Conservation (phyloP, 768 basidiomycete genomes). For the Xanthoconium stramineum region DNA sequence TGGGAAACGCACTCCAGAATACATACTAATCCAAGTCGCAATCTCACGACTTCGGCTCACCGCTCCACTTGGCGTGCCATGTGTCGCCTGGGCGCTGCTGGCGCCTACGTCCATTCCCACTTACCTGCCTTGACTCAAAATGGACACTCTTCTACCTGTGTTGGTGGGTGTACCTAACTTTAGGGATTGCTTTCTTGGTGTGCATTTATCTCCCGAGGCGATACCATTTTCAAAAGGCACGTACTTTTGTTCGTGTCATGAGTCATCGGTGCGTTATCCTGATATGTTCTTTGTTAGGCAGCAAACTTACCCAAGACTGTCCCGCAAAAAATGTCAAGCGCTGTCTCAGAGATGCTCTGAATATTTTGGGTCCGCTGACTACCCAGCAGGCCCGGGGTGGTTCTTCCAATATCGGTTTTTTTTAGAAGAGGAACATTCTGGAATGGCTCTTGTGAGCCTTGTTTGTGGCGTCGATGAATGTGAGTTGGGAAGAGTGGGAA, state of each 20-base stretch:
- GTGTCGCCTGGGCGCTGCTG: constrained; percentile 27
- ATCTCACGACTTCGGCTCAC: constrained; percentile 47
- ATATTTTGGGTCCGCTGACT: constrained; percentile 17
- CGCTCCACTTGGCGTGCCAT: constrained; percentile 47
- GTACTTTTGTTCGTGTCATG: neutral
- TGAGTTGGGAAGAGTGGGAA: constrained; percentile 36
- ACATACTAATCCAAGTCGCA: constrained; percentile 46
- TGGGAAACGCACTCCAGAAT: constrained; percentile 47
- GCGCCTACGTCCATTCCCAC: neutral
- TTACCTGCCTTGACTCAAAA: neutral
- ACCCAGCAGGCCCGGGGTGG: constrained; percentile 54
- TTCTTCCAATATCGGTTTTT: constrained; percentile 37
- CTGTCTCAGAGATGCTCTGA: constrained; percentile 49
- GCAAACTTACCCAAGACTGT: constrained; percentile 36
- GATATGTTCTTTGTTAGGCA: constrained; percentile 24
- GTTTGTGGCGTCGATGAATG: constrained; percentile 41
- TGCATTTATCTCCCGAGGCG: constrained; percentile 48
- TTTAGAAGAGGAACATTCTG: constrained; percentile 46
- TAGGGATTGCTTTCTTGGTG: constrained; percentile 49
- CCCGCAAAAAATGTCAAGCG: constrained; percentile 39
- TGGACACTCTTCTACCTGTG: constrained; percentile 5
- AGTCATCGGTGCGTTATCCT: neutral
- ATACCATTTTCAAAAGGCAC: constrained; percentile 44
- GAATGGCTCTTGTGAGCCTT: constrained; percentile 70
- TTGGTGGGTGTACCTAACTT: constrained; percentile 33